phyloP scores from a whole-genome alignment of 495 filamentous ascomycete genomes.

The Xanthoparmelia taractica region DNA sequence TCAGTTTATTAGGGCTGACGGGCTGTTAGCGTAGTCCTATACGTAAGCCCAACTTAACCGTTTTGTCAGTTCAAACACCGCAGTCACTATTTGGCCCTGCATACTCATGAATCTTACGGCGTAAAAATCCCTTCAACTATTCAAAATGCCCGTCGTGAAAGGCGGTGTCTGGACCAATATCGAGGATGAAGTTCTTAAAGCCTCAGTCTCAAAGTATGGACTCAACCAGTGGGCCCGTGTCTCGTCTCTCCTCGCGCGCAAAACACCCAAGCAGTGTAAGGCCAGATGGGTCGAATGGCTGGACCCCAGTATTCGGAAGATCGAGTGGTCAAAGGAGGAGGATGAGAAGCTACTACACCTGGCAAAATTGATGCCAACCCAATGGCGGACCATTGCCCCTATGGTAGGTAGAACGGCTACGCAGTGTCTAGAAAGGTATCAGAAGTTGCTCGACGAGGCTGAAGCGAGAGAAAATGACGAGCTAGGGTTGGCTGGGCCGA shows the following conservation, averaged over 20 bases:
- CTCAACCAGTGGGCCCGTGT: conserved; percentile 99
- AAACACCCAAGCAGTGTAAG: conserved; percentile 98
- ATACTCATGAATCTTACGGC: not conserved
- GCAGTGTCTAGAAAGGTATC: conserved; percentile 93
- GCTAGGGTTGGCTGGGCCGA: conserved; percentile 77
- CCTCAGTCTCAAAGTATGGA: conserved; percentile 90
- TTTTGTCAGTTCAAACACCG: not conserved
- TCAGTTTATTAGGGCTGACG: conserved; percentile 5
- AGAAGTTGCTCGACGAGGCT: conserved; percentile 91
- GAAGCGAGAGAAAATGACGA: conserved; percentile 81
- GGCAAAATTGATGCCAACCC: conserved; percentile 97
- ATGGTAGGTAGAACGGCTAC: conserved; percentile 94
- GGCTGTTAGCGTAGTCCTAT: conserved; percentile 2
- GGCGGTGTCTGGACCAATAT: conserved; percentile 90
- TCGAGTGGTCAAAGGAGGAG: conserved; percentile 98
- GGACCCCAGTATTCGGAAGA: conserved; percentile 93
- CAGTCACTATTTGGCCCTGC: not conserved
- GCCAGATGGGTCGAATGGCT: conserved; percentile 98
- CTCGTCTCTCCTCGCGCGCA: conserved; percentile 91
- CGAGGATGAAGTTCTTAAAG: conserved; percentile 95
- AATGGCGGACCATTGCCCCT: conserved; percentile 97
- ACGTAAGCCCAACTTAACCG: not conserved
- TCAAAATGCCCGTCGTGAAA: conserved; percentile 90
- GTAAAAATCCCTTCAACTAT: not conserved
- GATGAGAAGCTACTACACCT: conserved; percentile 95